Evolutionary conservation across 108 stramenopile species (phyloP), one percentile per base, ranked within the genome.

Genomic region (Cyclotella atomus): DNA sequence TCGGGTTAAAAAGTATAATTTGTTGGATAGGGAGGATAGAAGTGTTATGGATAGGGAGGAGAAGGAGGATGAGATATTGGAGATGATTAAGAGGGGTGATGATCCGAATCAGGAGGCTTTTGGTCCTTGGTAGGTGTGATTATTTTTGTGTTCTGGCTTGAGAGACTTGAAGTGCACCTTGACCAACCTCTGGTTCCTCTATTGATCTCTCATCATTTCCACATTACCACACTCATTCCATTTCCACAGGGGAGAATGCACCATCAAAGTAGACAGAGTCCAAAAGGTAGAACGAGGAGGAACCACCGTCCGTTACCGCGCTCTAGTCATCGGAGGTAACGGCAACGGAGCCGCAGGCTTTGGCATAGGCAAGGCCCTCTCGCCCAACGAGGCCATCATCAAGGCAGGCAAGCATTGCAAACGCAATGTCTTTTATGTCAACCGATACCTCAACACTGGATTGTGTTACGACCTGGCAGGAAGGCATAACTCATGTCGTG

Each of bases 281-380:
- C 90, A 87, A 65, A 97, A 98, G 82, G 91, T 94, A 43, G 94
- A 93, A 73, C 83, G 95, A 36, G 97, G 97, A 32, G 97, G 97
- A 27, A 90, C 90, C 52, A 93, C 95, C 28, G 87, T 91, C 34
- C 83, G 91, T 35, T 97, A 91, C 73, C 91, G 98, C 32, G 91
- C 95, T 20, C 77, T 99, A 46, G 91, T 98, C 8, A 80, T 95
- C 36, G 95, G 96, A 38, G 97, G 97, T 10, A 99, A 99, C 70
- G 71, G 84, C 3, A 89, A 92, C 41, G 98, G 98, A n/a, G 93
- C 94, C 71, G 97, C 88, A 10, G 98, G 98, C 8, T 98, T 97
- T 82, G 98, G 96, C 25, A 74, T 96, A 17, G 98, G 97, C 25
- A 98, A 99, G 74, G 93, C 93, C 25, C 70, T 80, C 56, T 88